Evolutionary conservation across 345 rosid genomes (phyloP), one percentile per base, ranked within the genome.

Genomic region (Gossypium australe): DNA sequence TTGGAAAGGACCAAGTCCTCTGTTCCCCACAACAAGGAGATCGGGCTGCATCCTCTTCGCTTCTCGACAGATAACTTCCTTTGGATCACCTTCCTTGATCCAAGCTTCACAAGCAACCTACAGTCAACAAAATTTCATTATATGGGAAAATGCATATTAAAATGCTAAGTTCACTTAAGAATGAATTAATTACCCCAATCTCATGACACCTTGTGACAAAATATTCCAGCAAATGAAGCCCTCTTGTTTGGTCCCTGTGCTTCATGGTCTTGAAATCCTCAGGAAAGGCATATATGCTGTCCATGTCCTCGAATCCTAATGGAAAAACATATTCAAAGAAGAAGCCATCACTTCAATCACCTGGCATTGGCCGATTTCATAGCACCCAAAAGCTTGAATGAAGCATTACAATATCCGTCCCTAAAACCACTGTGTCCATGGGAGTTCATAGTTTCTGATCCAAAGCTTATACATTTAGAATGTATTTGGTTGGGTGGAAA

Each of bases 1-100:
- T 74, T 89, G 96, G 69, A 91, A 91, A 72, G 97, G 98, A 49
- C 98, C 96, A 22, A 95, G 97, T 66, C 97, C 97, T 72, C 99
- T 81, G 76, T 97, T 79, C 70, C 97, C 99, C 45, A 91, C 87
- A 27, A 95, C 94, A 45, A 95, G 88, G 24, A 95, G 77, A 87
- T 95, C 98, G 10, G 98, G 98, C 55, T 77, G 76, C 73, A 91
- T 90, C 4, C 94, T 83, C 62, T 82, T 87, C 74, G 90, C 99
- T 82, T 95, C 98, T 62, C 78, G 90, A 81, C 99, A 95, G 78
- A 95, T 89, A 51, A 85, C 90, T 77, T 89, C 93, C 44, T 85
- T 89, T 2, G 99, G 92, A 83, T 95, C 97, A 48, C 98, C 99
- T 51, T 69, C 85, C 93, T 83, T 87, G 77, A 93, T 87, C 97